Base-by-base conservation (phyloP, 1,284 basidiomycete genomes). In the Marasmius sp. region DNA sequence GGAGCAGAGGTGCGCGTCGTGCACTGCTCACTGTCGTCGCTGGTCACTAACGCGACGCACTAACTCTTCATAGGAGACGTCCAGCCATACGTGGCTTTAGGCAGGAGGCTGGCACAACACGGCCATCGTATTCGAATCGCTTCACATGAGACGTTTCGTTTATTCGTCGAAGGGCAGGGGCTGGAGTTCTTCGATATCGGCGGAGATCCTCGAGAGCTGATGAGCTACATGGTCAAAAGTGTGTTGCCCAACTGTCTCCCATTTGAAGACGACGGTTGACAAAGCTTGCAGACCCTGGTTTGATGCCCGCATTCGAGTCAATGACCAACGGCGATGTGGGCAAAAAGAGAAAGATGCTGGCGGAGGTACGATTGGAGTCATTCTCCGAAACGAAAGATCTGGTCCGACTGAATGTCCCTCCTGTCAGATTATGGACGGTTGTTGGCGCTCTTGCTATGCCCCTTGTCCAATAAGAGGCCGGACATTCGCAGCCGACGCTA, bases 71-170 rank as follows among this genome's bases (percentile, higher is more conserved):
- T 69, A 84, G 88, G 88, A 45, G 88, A 91, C 67, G 87, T 92
- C 0, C 88, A 90, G 70, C 89, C 88, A 0, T 91, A 86, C 68
- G 74, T 91, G n/a, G 87, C 88, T 1, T 75, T 91, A 0, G 87
- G 84, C 6, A 77, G 85, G 61, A 73, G 77, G 14, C 75, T 92
- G 1, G 69, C 80, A 18, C 71, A 76, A 47, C 75, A 85, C 64
- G 84, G 84, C 0, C 88, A 92, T 72, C 79, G 82, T 6, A 80
- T 91, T 38, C 79, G 88, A 3, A 84, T 91, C 41, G 89, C 86
- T 0, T 86, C 88, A 0, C 89, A 91, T 67, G 80, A 79, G 58
- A 85, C 83, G 9, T 92, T 90, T 70, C 76, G 79, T 11, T 69
- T 77, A 9, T 86, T 89, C 69, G 85, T 91, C 39, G 72, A 65